Evolutionary conservation across 495 filamentous ascomycete species (phyloP), one percentile per base, ranked within the genome.

Genomic region (Podospora pseudocomata): DNA sequence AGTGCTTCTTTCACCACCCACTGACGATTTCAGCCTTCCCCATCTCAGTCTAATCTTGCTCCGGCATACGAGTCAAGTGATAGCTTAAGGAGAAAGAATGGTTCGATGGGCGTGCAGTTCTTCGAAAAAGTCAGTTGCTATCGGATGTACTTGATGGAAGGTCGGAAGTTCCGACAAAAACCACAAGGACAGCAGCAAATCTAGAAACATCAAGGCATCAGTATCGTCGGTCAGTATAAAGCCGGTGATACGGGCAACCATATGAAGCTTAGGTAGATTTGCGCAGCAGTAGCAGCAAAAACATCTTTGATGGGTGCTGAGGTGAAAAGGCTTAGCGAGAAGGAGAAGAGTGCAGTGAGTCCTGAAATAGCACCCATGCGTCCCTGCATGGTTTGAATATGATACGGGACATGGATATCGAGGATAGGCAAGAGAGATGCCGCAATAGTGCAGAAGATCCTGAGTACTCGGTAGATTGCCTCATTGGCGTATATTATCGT

Each of bases 221-320:
- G 20, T 23, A 1, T 23, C 20, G 20, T 23, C 20, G 1, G 20
- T 23, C 20, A 23, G 20, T 23, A 23, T 23, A 1, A 1, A 23
- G 20, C 20, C 20, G 1, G 20, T 23, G 20, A 23, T 23, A 1
- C 20, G 20, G 20, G 20, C 20, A 23, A 23, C 20, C 20, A 23
- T 23, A 23, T 23, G 20, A 23, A 23, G 20, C 1, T 23, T 23
- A 23, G 20, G 20, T 23, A 23, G 32, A 39, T 63, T 30, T 61
- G 65, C 67, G 67, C 54, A 15, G 67, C 62, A 30, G 76, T 75
- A 30, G 71, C 73, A 23, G 66, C 68, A 60, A 76, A 76, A 3
- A 76, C 66, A 4, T 76, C 73, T 18, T 70, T 32, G 19, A 69
- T 67, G 28, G 63, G 71, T 23, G 76, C 76, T 58, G 70, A 63